Base-by-base conservation (phyloP, 129 eudicot species). In the Smallanthus sonchifolius region DNA sequence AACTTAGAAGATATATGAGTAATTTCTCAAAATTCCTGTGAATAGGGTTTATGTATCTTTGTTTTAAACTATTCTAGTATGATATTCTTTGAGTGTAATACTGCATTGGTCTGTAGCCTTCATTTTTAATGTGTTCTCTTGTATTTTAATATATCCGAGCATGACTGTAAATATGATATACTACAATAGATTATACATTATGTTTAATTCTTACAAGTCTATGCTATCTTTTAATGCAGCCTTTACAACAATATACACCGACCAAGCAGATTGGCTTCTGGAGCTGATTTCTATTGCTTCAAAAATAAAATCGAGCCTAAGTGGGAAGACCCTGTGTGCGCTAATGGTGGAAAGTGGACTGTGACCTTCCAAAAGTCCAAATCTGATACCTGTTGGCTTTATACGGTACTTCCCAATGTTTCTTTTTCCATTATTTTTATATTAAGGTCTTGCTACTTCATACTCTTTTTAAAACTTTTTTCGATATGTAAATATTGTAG, bases 281-380 rank as follows among this genome's bases (percentile, higher is more conserved):
- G 88, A 56, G 82, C 90, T 30, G 96, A 93, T 64, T 79, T 88
- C 15, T 76, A 90, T 52, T 94, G 96, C 82, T 91, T 94, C 85
- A 94, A 94, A 80, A 28, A 88, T 67, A 81, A 88, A 49, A 88
- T 94, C 38, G 93, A 88, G 82, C 98, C 98, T 1, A 94, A 86
- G 65, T 90, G 97, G 98, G 98, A 94, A 79, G 97, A 94, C 85
- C 98, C 97, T 70, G 76, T 90, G 39, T 94, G 98, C 76, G 97
- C 97, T 64, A 94, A 94, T 78, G 98, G 98, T 51, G 98, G 98
- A 64, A 94, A 91, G 80, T 94, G 98, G 97, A 90, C 97, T 30
- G 81, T 91, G 70, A 80, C 67, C 69, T 84, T 83, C 69, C 0
- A 16, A 0, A 86, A 73, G 84, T 79, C 70, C 7, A 88, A 88